Conservation (phyloP, 768 basidiomycete genomes). For the Mycena filopes region DNA sequence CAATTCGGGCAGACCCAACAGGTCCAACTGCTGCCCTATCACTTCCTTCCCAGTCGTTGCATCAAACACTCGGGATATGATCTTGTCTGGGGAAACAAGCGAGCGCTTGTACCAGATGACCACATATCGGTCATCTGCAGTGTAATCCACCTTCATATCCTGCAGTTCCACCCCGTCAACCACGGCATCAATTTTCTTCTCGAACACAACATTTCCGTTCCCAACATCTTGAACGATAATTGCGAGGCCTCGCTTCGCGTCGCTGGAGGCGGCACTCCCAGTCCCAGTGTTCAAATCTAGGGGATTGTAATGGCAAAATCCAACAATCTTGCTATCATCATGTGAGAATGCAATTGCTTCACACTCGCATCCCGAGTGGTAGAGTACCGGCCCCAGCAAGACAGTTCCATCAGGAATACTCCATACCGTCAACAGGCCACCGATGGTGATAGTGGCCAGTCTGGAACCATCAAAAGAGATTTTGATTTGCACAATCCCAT, state of each 20-base stretch:
- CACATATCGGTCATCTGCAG: background rate
- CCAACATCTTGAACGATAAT: background rate
- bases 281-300: no score
- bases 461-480: background rate
- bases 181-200: background rate
- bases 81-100: background rate
- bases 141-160: background rate
- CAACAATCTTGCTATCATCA: background rate
- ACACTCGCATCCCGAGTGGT: background rate
- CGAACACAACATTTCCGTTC: background rate
- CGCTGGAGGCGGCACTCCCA: no score
- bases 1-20: background rate
- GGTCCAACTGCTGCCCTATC: background rate
- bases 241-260: background rate
- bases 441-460: background rate
- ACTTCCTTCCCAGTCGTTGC: background rate
- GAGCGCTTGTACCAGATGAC: constrained; percentile 1
- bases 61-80: constrained; percentile 1
- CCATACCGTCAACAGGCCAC: background rate
- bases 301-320: background rate
- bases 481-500: background rate
- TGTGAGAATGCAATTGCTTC: background rate
- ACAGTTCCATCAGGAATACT: background rate
- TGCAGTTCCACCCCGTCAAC: background rate
- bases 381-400: background rate